Base-by-base conservation (phyloP, 257 asterid species). In the Nicotiana sylvestris region DNA sequence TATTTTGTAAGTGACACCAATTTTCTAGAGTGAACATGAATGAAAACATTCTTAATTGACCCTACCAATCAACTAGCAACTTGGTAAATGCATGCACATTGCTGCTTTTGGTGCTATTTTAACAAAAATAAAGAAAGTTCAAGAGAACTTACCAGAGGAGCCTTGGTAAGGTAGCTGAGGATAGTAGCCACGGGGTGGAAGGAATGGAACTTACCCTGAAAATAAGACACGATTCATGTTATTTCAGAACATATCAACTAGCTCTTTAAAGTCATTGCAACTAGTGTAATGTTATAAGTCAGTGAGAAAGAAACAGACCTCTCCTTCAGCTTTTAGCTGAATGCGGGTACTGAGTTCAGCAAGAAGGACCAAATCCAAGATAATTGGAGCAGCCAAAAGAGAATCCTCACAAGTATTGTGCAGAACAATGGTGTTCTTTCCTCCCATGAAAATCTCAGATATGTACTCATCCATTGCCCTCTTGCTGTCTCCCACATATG, bases 381-480 rank as follows among this genome's bases (percentile, higher is more conserved):
- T 94, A 84, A 96, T 96, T 6, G 99, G 99, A 67, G 99, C 97
- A 7, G 99, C 99, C 66, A 96, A 85, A 68, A 96, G 98, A 21
- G 99, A 96, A 87, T 96, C 99, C 89, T 96, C 98, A 43, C 99
- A 96, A 12, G 98, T 93, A 84, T 94, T 96, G 94, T 94, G 99
- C 85, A 96, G 37, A 66, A 96, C 99, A 6, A 96, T 92, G 55
- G 99, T 94, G 97, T 88, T 96, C 72, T 82, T 90, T 15, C 99
- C 98, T 30, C 99, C 99, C 98, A 96, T 90, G 91, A 96, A 96
- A 76, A 96, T 96, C 92, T 96, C 99, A 9, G 99, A 96, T 1
- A 94, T 96, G 96, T 96, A 96, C 87, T 94, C 99, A 35, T 96
- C 99, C 99, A 96, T 96, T 2, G 99, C 99, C 82, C 99, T 90